Base-by-base conservation (phyloP, 2,329 filamentous ascomycete genomes). In the Fusarium tricinctum region DNA sequence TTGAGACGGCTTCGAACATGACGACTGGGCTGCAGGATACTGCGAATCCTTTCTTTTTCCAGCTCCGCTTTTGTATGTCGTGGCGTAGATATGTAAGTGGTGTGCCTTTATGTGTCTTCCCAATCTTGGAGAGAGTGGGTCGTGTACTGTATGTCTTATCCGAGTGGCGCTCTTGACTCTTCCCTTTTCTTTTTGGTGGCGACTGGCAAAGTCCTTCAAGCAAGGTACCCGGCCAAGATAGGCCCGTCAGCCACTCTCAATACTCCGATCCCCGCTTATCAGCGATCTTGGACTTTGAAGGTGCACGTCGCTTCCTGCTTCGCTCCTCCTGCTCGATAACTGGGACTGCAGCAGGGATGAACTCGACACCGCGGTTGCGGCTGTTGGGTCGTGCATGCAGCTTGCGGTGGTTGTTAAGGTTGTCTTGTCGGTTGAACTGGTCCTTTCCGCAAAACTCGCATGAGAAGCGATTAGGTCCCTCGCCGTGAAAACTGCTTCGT, bases 381-480 rank as follows among this genome's bases (percentile, higher is more conserved):
- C 70, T 78, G 68, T 80, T 81, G 55, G 79, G 78, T 8, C 78
- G 69, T 20, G 78, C 78, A 45, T 81, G 79, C 10, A 81, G 71
- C 74, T 80, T 81, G 72, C 79, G 78, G 70, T 81, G 79, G 62
- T 80, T 80, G 73, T 81, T 80, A 33, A 81, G 78, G 69, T 81
- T 81, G 64, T 81, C 79, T 58, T 78, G 78, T 42, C 79, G 74
- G 72, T 81, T 81, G 73, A 80, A 81, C 51, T 81, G 78, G 44
- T 80, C 77, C 66, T 81, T 81, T 42, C 76, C 75, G 50, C 82
- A 83, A 69, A 80, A 83, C 52, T 80, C 76, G 73, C 81, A 83
- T 0, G 73, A 75, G 70, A 79, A 80, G 8, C 77, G 75, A 58
- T 80, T 80, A 5, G 78, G 79, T 12, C 79, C 79, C 54, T 80